Percentiles rank a stretch among this genome's conserved stretches.
These are phyloP conservation scores for Emergomyces pasteurianus DNA, from an alignment of 2,329 filamentous ascomycete species.

Conservation along the genomic window DNA sequence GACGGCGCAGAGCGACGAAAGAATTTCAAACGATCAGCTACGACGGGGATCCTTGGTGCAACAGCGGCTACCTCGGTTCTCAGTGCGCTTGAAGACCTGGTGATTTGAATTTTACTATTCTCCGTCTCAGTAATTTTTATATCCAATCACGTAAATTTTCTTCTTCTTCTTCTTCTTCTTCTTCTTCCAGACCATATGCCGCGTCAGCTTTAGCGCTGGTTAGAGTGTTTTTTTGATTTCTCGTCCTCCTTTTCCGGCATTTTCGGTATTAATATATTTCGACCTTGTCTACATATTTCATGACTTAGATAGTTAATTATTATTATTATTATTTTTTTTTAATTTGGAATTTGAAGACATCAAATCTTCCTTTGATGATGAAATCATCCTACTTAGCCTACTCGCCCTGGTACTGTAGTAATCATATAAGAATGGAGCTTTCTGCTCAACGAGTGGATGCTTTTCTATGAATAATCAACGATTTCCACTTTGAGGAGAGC, in stretches of 20 bases:
- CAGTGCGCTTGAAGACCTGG: slow-evolving; percentile 28
- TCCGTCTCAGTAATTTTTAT: background rate
- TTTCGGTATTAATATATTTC: background rate
- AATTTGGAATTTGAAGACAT: too few species aligned
- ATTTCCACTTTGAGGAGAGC: too few species aligned
- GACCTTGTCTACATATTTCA: too few species aligned
- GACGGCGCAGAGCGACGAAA: slow-evolving; percentile 16
- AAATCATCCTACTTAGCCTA: too few species aligned
- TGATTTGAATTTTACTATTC: background rate
- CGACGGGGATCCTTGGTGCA: slow-evolving; percentile 24
- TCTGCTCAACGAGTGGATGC: too few species aligned
- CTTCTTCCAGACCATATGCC: too few species aligned
- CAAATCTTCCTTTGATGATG: too few species aligned
- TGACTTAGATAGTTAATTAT: too few species aligned
- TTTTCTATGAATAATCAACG: too few species aligned
- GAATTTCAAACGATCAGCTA: slow-evolving; percentile 22
- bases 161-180: background rate
- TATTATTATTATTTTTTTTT: too few species aligned
- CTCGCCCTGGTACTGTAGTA: too few species aligned
- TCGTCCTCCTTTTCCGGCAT: background rate
- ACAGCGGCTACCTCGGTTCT: slow-evolving; percentile 29
- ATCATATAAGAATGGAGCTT: too few species aligned
- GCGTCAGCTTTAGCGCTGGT: background rate
- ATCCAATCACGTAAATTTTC: background rate
- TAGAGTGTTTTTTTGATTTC: background rate